Percentiles rank a stretch among this genome's conserved stretches.
Evolutionary conservation across 2,329 filamentous ascomycete species (phyloP).

Genomic region (Pseudocercospora pini-densiflorae): DNA sequence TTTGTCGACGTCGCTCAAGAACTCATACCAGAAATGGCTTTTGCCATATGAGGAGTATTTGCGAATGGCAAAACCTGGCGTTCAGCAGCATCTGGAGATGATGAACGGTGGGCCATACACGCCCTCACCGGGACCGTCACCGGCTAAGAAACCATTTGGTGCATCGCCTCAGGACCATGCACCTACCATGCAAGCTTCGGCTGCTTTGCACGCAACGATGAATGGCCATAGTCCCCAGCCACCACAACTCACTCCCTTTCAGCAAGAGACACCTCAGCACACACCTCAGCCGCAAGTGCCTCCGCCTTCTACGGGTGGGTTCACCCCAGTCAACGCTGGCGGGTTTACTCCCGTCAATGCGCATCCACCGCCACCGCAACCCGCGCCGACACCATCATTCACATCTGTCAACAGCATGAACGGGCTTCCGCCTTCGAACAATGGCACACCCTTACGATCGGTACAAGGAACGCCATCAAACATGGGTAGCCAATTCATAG

Average conservation of each 20-base stretch:
- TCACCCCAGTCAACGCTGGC: conserved; percentile 71
- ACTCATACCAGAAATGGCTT: conserved; percentile 96
- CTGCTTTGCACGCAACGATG: conserved; percentile 61
- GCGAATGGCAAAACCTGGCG: conserved; percentile 85
- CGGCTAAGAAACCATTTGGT: conserved; percentile 63
- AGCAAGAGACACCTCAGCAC: conserved; percentile 50
- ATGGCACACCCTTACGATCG: conserved; percentile 31
- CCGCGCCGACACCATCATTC: conserved; percentile 49
- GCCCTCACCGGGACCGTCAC: conserved; percentile 73
- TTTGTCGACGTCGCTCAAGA: conserved; percentile 94
- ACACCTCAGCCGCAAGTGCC: conserved; percentile 47
- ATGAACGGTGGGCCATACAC: conserved; percentile 93
- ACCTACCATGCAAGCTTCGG: conserved; percentile 64
- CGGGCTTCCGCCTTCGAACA: conserved; percentile 41
- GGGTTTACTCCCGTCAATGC: conserved; percentile 71
- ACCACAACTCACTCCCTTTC: conserved; percentile 16
- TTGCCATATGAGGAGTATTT: conserved; percentile 97
- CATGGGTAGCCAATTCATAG: conserved; percentile 27
- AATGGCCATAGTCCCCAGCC: conserved; percentile 40
- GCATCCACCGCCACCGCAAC: conserved; percentile 34
- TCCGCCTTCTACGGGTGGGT: conserved; percentile 67
- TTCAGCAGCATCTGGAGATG: conserved; percentile 93
- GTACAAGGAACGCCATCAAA: conserved; percentile 57
- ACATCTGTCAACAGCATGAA: conserved; percentile 62
- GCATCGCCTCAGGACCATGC: conserved; percentile 63